phyloP scores from a whole-genome alignment of 345 rosid genomes.

The Acer saccharum region DNA sequence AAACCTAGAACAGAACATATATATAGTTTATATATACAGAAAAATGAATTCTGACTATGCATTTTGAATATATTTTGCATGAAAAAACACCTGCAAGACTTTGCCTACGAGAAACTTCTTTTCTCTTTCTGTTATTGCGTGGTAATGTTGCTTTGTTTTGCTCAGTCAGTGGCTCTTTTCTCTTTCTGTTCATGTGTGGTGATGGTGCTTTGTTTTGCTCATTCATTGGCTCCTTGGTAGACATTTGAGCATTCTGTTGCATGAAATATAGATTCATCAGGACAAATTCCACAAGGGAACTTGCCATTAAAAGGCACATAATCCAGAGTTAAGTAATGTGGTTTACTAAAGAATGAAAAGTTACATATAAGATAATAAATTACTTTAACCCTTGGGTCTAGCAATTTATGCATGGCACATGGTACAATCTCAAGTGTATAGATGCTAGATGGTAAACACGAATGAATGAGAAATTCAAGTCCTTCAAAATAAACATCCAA shows the following conservation, averaged over 20 bases:
- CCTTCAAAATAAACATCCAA: neutral
- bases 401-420: neutral
- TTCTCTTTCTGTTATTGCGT: conserved; percentile 33
- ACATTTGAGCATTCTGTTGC: conserved; percentile 42
- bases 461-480: neutral
- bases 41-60: neutral
- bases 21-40: conserved; percentile 15
- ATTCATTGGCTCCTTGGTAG: conserved; percentile 31
- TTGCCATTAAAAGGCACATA: neutral
- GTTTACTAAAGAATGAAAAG: neutral
- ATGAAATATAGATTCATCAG: conserved; percentile 8
- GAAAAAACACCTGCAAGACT: conserved; percentile 80
- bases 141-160: conserved; percentile 32
- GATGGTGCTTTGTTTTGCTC: conserved; percentile 32
- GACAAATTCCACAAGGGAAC: neutral
- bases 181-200: conserved; percentile 36
- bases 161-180: conserved; percentile 26
- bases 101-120: conserved; percentile 51
- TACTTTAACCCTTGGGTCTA: neutral
- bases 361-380: neutral
- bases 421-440: neutral
- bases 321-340: neutral
- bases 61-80: conserved; percentile 14
- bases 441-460: neutral
- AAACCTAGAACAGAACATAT: conserved; percentile 36